A percentile compares a stretch with the other conserved stretches of the same genome.
These are phyloP conservation scores for Circinella minor DNA, from an alignment of 371 early-diverging fungal genomes.

Conservation along the genomic window DNA sequence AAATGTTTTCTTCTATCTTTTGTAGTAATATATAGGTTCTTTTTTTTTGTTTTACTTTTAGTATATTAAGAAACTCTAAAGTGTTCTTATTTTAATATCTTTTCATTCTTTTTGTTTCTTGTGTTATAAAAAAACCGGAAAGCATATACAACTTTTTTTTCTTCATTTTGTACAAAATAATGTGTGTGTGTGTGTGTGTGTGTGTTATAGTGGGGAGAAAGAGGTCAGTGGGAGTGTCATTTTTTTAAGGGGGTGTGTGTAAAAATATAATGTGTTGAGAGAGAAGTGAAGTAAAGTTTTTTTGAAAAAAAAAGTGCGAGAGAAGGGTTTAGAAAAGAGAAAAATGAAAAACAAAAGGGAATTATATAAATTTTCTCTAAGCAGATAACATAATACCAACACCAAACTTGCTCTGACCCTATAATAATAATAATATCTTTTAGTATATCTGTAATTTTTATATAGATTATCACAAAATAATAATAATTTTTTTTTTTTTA, in stretches of 20 bases:
- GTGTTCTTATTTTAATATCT: neutral
- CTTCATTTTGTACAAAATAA: conserved; percentile 8
- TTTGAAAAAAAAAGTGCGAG: no score
- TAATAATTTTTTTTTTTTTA: conserved; percentile 37
- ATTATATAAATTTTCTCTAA: conserved; percentile 39
- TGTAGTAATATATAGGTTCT: no score
- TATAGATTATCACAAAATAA: no score
- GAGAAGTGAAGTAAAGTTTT: neutral
- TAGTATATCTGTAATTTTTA: no score
- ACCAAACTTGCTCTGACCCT: conserved; percentile 83
- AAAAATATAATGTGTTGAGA: neutral
- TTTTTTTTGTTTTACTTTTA: no score
- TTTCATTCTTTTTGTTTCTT: neutral
- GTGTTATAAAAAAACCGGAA: neutral
- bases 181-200: neutral
- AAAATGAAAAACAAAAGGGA: conserved; percentile 2
- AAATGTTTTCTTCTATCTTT: neutral
- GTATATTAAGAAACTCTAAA: conserved; percentile 1
- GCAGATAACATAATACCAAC: conserved; percentile 80
- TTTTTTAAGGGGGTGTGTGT: no score
- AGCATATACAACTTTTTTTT: conserved; percentile 11
- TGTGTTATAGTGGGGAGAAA: neutral
- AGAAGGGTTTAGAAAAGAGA: conserved; percentile 7
- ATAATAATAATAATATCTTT: neutral
- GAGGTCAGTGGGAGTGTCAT: no score